Base-by-base conservation (phyloP, 2,329 filamentous ascomycete genomes). In the Fonsecaea erecta region DNA sequence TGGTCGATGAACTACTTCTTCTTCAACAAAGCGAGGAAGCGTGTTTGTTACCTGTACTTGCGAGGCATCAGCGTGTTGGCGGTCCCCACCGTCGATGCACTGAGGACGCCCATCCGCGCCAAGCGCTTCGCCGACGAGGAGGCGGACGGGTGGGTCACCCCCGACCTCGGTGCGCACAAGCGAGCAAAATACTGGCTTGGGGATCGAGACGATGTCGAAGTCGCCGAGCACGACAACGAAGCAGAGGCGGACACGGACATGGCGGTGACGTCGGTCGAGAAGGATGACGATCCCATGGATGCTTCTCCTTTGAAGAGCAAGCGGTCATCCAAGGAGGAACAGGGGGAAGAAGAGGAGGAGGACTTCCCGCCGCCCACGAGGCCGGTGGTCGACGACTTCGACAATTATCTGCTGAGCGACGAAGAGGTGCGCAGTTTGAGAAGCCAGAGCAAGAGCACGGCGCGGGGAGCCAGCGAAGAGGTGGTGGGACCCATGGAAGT, bases 1-100 rank as follows among this genome's bases (percentile, higher is more conserved):
- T 99, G 94, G 94, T 93, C 91, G 56, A 84, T 93, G 68, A 93
- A 98, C 77, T 97, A 96, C 78, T 97, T 99, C 82, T 96, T 98
- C 78, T 98, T 97, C 85, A 97, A 96, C 82, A 94, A 94, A 74
- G 83, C 88, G 28, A 85, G 90, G 74, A 98, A 98, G 81, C 88
- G 95, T 48, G 94, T 99, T 18, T 93, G 92, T 66, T 99, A 99
- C 76, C 81, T 99, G 52, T 96, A 97, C 74, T 86, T 97, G 52
- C 90, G 94, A 67, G 93, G 92, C n/a, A 87, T 97, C 52, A 81
- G 80, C n/a, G 80, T 81, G 7, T 74, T 94, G 87, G 64, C 89
- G 90, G 71, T 88, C 90, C 74, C 90, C 82, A 69, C 87, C 83
- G 67, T 90, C 84, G 52, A 82, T 62, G 75, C 75, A 37, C 76